Percentiles rank a stretch among this genome's conserved stretches.
Conservation (phyloP, 129 eudicot genomes). For the Lactuca saligna region DNA sequence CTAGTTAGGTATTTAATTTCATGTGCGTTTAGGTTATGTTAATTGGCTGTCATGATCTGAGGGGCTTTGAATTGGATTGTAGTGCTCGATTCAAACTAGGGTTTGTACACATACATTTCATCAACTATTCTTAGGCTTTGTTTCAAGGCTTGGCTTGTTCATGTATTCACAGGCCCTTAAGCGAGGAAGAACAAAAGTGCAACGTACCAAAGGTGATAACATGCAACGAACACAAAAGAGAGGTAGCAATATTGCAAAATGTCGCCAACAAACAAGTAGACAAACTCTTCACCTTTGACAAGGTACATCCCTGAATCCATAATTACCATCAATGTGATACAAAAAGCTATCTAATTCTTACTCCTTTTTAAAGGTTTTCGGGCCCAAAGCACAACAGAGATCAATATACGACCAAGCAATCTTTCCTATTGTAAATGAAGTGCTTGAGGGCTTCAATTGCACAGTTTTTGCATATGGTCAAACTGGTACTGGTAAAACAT, state of each 20-base stretch:
- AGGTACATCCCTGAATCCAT: slow-evolving; percentile 38
- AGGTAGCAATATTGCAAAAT: slow-evolving; percentile 54
- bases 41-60: not conserved
- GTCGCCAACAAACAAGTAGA: slow-evolving; percentile 72
- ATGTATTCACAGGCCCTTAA: slow-evolving; percentile 54
- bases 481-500: slow-evolving; percentile 90
- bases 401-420: slow-evolving; percentile 88
- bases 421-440: slow-evolving; percentile 72
- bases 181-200: slow-evolving; percentile 66
- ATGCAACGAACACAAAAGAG: slow-evolving; percentile 78
- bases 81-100: not conserved
- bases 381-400: slow-evolving; percentile 86
- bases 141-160: not conserved
- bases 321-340: not conserved
- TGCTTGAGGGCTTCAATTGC: slow-evolving; percentile 87
- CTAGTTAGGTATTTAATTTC: not conserved
- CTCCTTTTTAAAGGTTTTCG: slow-evolving; percentile 55
- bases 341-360: not conserved
- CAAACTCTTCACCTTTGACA: slow-evolving; percentile 77
- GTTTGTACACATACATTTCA: not conserved
- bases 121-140: not conserved
- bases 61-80: not conserved
- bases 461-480: slow-evolving; percentile 92
- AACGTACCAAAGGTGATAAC: slow-evolving; percentile 68
- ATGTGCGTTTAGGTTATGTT: not conserved